Conservation (phyloP, 495 filamentous ascomycete species). For the Aspergillus mulundensis region DNA sequence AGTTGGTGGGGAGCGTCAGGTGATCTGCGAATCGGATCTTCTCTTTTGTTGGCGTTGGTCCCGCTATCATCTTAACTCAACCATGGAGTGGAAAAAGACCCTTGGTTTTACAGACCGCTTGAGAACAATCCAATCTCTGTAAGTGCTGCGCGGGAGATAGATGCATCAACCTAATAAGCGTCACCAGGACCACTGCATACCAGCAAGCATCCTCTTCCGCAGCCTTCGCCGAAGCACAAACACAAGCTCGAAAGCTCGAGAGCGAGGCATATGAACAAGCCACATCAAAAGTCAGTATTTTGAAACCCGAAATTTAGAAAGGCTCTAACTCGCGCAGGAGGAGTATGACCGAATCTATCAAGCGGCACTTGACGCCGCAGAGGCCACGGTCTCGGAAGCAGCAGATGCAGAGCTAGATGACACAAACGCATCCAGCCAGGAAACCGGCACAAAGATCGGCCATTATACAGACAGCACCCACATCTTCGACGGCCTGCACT, state of each 20-base stretch:
- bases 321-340: constrained; percentile 28
- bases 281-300: constrained; percentile 32
- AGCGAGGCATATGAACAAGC: constrained; percentile 39
- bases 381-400: constrained; percentile 14
- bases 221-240: constrained; percentile 40
- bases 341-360: constrained; percentile 46
- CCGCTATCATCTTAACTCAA: background rate
- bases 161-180: background rate
- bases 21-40: background rate
- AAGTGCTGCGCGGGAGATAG: constrained; percentile 12
- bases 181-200: constrained; percentile 43
- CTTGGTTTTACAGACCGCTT: constrained; percentile 53
- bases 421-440: constrained; percentile 6
- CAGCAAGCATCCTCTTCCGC: constrained; percentile 33
- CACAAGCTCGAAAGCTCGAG: constrained; percentile 36
- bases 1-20: background rate
- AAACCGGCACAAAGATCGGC: constrained; percentile 59
- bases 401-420: constrained; percentile 15
- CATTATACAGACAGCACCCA: constrained; percentile 65
- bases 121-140: constrained; percentile 45
- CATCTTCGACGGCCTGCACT: constrained; percentile 72
- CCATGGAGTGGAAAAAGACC: constrained; percentile 35
- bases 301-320: background rate
- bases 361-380: constrained; percentile 36
- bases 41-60: background rate